Evolutionary conservation across 352 stramenopile genomes (phyloP), one percentile per base, ranked within the genome.

Genomic region (Phytophthora citrophthora): DNA sequence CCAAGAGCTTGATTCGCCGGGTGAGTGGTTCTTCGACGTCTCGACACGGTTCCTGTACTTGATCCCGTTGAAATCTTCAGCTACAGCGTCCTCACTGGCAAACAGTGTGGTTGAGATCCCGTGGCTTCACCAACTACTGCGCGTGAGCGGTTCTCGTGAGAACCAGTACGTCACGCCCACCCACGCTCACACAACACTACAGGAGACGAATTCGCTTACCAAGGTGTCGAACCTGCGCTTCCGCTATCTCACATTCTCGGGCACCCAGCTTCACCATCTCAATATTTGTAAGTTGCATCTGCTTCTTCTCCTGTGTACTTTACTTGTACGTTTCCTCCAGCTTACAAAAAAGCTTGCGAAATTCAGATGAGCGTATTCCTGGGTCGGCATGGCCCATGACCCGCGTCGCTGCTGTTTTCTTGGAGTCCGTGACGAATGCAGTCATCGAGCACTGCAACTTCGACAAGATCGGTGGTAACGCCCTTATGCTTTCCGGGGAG

Each of bases 11-110:
- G 74, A 91, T 68, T 71, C 72, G 5, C 79, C 79, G 0, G 79
- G 79, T 16, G 82, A 90, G 49, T 90, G 81, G 82, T 93, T 79
- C 44, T 93, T 89, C 36, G 77, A 93, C 24, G 46, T 68, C 1
- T 32, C 68, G 1, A 87, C 65, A 26, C 75, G 76, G 13, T 44
- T 27, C 8, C 48, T 93, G 24, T 91, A 86, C 47, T 12, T 93
- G 50, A 89, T 91, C n/a, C 83, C 85, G 34, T 49, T 85, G 1
- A 61, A 76, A 29, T 40, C 70, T 8, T 31, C 55, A 9, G 58
- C 60, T 18, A 69, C 61, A 26, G 61, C 24, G 10, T 47, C 64
- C 12, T 68, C 41, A 2, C 45, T 90, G 38, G 47, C 56, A 6
- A 67, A 31, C 36, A 66, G 60, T 15, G 62, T 57, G 15, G 49